Percentiles rank a stretch among this genome's conserved stretches.
Evolutionary conservation across 2,329 filamentous ascomycete genomes (phyloP).

Genomic region (Whalleya microplaca): DNA sequence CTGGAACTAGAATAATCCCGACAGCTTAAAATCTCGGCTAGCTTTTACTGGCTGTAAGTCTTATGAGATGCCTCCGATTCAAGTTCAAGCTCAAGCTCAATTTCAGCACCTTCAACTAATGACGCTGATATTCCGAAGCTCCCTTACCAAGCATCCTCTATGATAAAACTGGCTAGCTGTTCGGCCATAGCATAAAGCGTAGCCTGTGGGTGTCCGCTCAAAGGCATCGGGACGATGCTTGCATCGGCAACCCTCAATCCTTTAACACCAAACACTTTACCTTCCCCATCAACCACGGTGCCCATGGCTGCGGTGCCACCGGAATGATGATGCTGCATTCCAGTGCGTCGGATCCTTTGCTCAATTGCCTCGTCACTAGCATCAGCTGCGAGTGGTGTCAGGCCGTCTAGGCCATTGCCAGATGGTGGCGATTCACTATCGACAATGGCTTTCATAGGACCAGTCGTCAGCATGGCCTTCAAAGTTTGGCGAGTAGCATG

Average conservation of each 20-base stretch:
- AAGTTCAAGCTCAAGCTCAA: too few relatives aligned
- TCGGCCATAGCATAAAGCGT: slow-evolving; percentile 30
- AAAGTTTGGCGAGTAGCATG: slow-evolving; percentile 23
- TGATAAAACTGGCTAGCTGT: slow-evolving; percentile 21
- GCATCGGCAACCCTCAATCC: slow-evolving; percentile 28
- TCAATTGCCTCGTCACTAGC: slow-evolving; percentile 28
- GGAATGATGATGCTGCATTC: slow-evolving; percentile 26
- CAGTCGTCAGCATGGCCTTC: slow-evolving; percentile 17
- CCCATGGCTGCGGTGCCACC: slow-evolving; percentile 30
- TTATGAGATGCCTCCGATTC: too few relatives aligned
- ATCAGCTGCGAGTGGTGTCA: slow-evolving; percentile 25
- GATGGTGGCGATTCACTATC: slow-evolving; percentile 27
- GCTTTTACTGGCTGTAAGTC: too few relatives aligned
- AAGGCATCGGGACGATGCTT: slow-evolving; percentile 30
- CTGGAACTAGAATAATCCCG: too few relatives aligned
- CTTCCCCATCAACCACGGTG: slow-evolving; percentile 27
- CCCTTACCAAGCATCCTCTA: slow-evolving; percentile 9
- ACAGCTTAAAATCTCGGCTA: too few relatives aligned
- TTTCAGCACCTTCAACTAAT: too few relatives aligned
- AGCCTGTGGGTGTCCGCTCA: slow-evolving; percentile 29
- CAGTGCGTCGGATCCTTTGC: slow-evolving; percentile 29
- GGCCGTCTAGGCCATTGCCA: slow-evolving; percentile 17
- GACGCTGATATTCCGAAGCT: too few relatives aligned
- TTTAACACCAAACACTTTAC: slow-evolving; percentile 27
- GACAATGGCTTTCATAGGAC: slow-evolving; percentile 18